Percentiles rank a stretch among this genome's conserved stretches.
phyloP scores from a whole-genome alignment of 2,329 filamentous ascomycete genomes.

The Aureobasidium sp. region DNA sequence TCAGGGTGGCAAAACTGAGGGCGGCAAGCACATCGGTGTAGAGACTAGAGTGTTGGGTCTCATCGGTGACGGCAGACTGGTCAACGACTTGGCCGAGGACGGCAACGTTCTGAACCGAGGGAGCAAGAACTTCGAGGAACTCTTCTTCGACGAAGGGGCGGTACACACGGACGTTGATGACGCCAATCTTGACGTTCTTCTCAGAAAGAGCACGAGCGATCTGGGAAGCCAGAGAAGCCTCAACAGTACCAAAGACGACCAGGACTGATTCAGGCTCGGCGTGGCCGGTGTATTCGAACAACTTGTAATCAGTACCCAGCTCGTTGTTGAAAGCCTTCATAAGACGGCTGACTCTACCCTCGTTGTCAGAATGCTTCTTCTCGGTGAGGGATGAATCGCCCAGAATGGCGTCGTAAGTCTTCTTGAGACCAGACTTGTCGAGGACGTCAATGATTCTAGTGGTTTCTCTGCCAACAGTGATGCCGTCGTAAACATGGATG shows the following conservation, averaged over 20 bases:
- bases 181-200: slow-evolving; percentile 69
- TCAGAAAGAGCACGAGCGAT: slow-evolving; percentile 63
- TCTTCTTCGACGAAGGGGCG: slow-evolving; percentile 91
- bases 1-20: slow-evolving; percentile 65
- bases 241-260: slow-evolving; percentile 86
- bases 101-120: slow-evolving; percentile 63
- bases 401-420: slow-evolving; percentile 58
- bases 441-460: slow-evolving; percentile 75
- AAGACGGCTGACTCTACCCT: slow-evolving; percentile 62
- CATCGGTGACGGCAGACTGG: slow-evolving; percentile 62
- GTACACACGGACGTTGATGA: slow-evolving; percentile 87
- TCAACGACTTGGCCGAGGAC: slow-evolving; percentile 84
- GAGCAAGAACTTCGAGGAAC: slow-evolving; percentile 73
- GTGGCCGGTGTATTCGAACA: slow-evolving; percentile 92
- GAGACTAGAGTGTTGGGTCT: slow-evolving; percentile 69
- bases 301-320: slow-evolving; percentile 83
- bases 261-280: slow-evolving; percentile 69
- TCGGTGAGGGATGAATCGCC: slow-evolving; percentile 53
- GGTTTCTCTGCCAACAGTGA: slow-evolving; percentile 73
- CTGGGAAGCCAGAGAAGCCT: slow-evolving; percentile 77
- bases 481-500: slow-evolving; percentile 80
- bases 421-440: slow-evolving; percentile 59
- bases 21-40: slow-evolving; percentile 88
- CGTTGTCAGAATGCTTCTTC: slow-evolving; percentile 60
- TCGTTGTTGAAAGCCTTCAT: slow-evolving; percentile 75